A percentile compares a stretch with the other conserved stretches of the same genome.
Conservation (phyloP, 2,329 filamentous ascomycete species). For the Sclerotinia sclerotiorum region DNA sequence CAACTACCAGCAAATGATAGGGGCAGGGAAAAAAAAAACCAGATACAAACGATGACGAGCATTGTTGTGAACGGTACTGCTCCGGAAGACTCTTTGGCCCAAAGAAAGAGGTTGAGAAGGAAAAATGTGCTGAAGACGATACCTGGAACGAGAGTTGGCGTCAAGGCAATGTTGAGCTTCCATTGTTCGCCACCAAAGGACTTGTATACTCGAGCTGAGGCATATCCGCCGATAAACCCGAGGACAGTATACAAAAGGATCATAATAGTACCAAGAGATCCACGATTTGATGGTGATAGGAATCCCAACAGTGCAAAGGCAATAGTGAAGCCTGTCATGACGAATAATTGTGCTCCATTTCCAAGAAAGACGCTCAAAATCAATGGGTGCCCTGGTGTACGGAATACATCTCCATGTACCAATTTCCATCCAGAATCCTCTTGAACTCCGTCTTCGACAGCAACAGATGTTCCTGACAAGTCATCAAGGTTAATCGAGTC, state of each 20-base stretch:
- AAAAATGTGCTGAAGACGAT: slow-evolving; percentile 89
- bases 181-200: slow-evolving; percentile 87
- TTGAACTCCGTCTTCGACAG: slow-evolving; percentile 86
- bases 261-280: slow-evolving; percentile 89
- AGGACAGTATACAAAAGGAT: slow-evolving; percentile 91
- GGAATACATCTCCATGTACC: slow-evolving; percentile 96
- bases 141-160: slow-evolving; percentile 79
- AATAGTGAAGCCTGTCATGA: slow-evolving; percentile 95
- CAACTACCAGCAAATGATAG: slow-evolving; percentile 88
- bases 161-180: slow-evolving; percentile 90
- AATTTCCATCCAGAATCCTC: slow-evolving; percentile 99
- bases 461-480: slow-evolving; percentile 72
- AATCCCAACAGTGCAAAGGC: slow-evolving; percentile 91
- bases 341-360: slow-evolving; percentile 93
- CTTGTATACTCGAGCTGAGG: slow-evolving; percentile 90
- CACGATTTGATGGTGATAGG: slow-evolving; percentile 91
- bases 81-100: slow-evolving; percentile 87
- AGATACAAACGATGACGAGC: slow-evolving; percentile 88
- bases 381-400: slow-evolving; percentile 77
- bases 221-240: slow-evolving; percentile 88
- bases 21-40: slow-evolving; percentile 95
- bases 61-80: slow-evolving; percentile 97
- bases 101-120: slow-evolving; percentile 92
- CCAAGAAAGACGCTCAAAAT: slow-evolving; percentile 85
- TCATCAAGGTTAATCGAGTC: slow-evolving; percentile 91